phyloP scores from a whole-genome alignment of 768 basidiomycete genomes.

The Amylocystis lapponica region DNA sequence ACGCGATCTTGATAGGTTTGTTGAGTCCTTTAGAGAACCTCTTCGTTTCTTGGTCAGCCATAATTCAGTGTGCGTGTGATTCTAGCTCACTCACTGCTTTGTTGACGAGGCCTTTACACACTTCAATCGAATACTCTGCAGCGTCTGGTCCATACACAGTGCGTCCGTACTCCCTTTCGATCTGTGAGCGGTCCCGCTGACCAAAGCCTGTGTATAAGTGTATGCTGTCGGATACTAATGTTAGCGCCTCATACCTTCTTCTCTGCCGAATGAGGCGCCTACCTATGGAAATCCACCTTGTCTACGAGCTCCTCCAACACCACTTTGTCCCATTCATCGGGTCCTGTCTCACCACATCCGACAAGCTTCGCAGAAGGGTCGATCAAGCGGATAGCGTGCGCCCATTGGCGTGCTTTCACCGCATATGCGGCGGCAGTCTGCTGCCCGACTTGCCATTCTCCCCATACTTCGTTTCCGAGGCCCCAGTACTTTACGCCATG shows the following conservation, averaged over 20 bases:
- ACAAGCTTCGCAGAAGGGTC: slow-evolving; percentile 52
- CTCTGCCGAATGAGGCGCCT: not conserved
- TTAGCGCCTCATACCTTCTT: not conserved
- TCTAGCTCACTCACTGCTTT: too few species aligned
- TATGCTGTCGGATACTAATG: slow-evolving; percentile 6
- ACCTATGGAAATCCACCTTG: slow-evolving; percentile 20
- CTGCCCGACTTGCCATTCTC: slow-evolving; percentile 53
- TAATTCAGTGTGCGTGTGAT: slow-evolving; percentile 1
- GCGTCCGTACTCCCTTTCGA: slow-evolving; percentile 17
- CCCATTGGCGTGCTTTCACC: slow-evolving; percentile 54
- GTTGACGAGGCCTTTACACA: slow-evolving; percentile 18
- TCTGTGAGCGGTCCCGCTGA: slow-evolving; percentile 16
- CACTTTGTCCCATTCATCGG: slow-evolving; percentile 34
- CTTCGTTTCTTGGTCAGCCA: not conserved
- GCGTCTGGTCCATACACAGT: slow-evolving; percentile 20
- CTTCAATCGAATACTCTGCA: slow-evolving; percentile 20
- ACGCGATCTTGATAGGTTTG: slow-evolving; percentile 19
- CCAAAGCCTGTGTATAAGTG: slow-evolving; percentile 22
- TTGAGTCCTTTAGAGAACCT: slow-evolving; percentile 13
- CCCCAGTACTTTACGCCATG: slow-evolving; percentile 37
- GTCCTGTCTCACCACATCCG: slow-evolving; percentile 40
- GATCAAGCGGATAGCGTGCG: slow-evolving; percentile 50
- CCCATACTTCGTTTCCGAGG: slow-evolving; percentile 53
- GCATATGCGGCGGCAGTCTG: slow-evolving; percentile 50
- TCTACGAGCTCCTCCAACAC: slow-evolving; percentile 20